Percentiles rank a stretch among this genome's conserved stretches.
phyloP scores from a whole-genome alignment of 2,329 filamentous ascomycete genomes.

The Trichoderma koningiopsis region DNA sequence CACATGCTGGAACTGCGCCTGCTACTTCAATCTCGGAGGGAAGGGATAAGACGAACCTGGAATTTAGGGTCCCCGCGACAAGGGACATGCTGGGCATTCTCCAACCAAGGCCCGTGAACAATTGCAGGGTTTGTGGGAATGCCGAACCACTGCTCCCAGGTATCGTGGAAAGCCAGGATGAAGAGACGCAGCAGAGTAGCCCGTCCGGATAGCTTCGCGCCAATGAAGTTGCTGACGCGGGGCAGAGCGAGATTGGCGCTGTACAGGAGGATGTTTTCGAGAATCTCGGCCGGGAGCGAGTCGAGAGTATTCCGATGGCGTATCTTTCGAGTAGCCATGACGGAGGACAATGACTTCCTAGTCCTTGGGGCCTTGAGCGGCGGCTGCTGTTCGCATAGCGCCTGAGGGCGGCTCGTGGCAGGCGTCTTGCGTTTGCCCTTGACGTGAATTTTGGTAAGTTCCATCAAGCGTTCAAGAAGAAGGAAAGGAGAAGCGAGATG shows the following conservation, averaged over 20 bases:
- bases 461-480: constrained; percentile 2
- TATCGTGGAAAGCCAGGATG: constrained; percentile 42
- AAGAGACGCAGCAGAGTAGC: constrained; percentile 43
- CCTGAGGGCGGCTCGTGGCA: constrained; percentile 24
- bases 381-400: constrained; percentile 19
- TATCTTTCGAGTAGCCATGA: constrained; percentile 35
- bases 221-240: constrained; percentile 47
- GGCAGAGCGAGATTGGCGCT: constrained; percentile 54
- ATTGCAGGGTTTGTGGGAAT: constrained; percentile 29
- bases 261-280: constrained; percentile 55
- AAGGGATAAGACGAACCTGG: constrained; percentile 43
- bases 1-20: not conserved
- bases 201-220: constrained; percentile 48
- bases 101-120: constrained; percentile 26
- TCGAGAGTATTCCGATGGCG: constrained; percentile 36
- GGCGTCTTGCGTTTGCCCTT: constrained; percentile 47
- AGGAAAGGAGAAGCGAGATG: not conserved
- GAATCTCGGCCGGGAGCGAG: constrained; percentile 53
- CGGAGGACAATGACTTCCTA: constrained; percentile 37
- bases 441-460: constrained; percentile 52
- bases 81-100: constrained; percentile 15
- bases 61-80: constrained; percentile 45
- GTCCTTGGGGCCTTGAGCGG: constrained; percentile 25
- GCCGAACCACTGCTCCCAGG: constrained; percentile 45
- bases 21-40: not conserved